Percentiles rank a stretch among this genome's conserved stretches.
Evolutionary conservation across 495 filamentous ascomycete species (phyloP).

Genomic region (Daldinia bambusicola): DNA sequence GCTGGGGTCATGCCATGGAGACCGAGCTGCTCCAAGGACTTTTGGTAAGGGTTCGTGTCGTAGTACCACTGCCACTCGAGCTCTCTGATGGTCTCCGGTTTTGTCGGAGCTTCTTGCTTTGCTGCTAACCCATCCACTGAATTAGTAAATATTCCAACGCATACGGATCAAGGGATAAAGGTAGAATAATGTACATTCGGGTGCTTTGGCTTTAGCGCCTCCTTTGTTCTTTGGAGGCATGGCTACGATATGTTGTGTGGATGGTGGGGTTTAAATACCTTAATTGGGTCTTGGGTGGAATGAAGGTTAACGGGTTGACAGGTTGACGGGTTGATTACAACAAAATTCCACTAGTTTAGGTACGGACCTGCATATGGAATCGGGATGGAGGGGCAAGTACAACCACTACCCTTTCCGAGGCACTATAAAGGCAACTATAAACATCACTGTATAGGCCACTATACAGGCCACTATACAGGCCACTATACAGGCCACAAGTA

Average conservation of each 20-base stretch:
- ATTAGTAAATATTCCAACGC: slow-evolving; percentile 17
- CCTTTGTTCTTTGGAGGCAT: slow-evolving; percentile 50
- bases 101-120: slow-evolving; percentile 36
- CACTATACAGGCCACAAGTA: too few relatives aligned
- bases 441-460: too few relatives aligned
- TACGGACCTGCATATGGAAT: background rate
- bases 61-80: slow-evolving; percentile 50
- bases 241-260: slow-evolving; percentile 4
- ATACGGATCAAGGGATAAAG: background rate
- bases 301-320: too few relatives aligned
- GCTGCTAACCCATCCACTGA: slow-evolving; percentile 18
- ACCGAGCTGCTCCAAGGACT: slow-evolving; percentile 46
- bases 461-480: too few relatives aligned
- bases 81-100: slow-evolving; percentile 50
- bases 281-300: slow-evolving; percentile 9
- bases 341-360: slow-evolving; percentile 25
- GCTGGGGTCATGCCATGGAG: slow-evolving; percentile 50
- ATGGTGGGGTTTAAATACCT: slow-evolving; percentile 39
- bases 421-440: too few relatives aligned
- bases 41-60: slow-evolving; percentile 53
- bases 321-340: too few relatives aligned
- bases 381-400: slow-evolving; percentile 35
- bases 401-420: background rate
- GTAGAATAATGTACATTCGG: slow-evolving; percentile 40
- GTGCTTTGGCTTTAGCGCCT: slow-evolving; percentile 37